Evolutionary conservation across 2,329 filamentous ascomycete genomes (phyloP), one percentile per base, ranked within the genome.

Genomic region (Exophiala calicioides): DNA sequence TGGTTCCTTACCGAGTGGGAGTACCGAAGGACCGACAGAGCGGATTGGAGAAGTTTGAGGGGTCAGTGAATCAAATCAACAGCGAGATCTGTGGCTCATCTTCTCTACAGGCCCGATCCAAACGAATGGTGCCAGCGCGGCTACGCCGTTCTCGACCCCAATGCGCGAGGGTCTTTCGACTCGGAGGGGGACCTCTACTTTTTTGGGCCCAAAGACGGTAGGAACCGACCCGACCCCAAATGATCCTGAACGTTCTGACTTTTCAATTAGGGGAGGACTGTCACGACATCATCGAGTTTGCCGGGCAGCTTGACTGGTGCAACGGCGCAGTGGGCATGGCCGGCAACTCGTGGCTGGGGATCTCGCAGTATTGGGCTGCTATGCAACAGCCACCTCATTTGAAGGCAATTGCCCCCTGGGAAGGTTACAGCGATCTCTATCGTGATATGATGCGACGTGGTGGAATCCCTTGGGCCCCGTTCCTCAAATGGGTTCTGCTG

Each of bases 381-480:
- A 62, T 69, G 2, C 57, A 67, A 31, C 60, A 65, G 13, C 72
- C 73, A 6, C 72, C 71, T 1, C 65, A 63, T 10, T 61, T 75
- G 3, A 63, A 64, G n/a, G 65, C 65, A 0, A 72, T 76, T 29
- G 72, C 71, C 1, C 76, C 63, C 29, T 74, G 72, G 73, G 74
- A 78, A 56, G 73, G 70, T 6, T 68, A 62, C 31, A 67, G 66
- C 1, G 75, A 77, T 49, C 52, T 75, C 3, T 76, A 73, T 47
- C 67, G 72, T 1, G 73, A 77, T 50, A 65, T 71, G 21, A 70
- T 75, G 50, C 64, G 63, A 21, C 65, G 73, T 3, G 73, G 74
- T 10, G 71, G 72, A 1, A 46, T 53, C 3, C 41, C 41, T 8
- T 48, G 40, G 42, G 33, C 42, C 5, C 42, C 47, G 1, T 50